Evolutionary conservation across 2,329 filamentous ascomycete genomes (phyloP), one percentile per base, ranked within the genome.

Genomic region (Penicillium sp.): DNA sequence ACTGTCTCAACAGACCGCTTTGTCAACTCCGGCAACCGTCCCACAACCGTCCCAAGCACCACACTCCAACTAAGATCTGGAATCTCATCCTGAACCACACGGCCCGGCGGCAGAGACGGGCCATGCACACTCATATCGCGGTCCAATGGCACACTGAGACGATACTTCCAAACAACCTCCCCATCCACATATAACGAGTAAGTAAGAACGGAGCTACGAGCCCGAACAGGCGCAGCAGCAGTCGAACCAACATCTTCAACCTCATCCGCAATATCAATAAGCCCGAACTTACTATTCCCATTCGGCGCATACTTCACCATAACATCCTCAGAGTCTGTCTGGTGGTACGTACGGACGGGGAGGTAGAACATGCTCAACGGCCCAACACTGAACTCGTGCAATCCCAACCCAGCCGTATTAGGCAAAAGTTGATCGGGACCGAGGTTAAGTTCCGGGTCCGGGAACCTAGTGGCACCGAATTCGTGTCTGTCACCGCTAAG

Each of bases 401-500:
- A 50, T 63, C 78, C 58, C 80, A 62, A 54, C 6, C 67, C 72
- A 3, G 62, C 59, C 21, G 60, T 66, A 50, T 63, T 58, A 5
- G 66, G 57, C 45, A 56, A 34, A 21, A 66, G 50, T 25, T 65
- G 56, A 10, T 62, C 52, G 6, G 57, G 32, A 1, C 55, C 47
- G 2, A 66, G 50, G 7, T 58, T 31, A 5, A 68, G 63, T 6
- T 60, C 56, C 1, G 72, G 75, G 15, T 82, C 81, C 9, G 83
- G 83, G 65, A 86, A 87, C 0, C 87, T 86, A 0, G 93, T 97
- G 0, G 93, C 92, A 2, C 90, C 94, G 71, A 97, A 97, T 72
- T 99, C 94, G 69, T 99, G 94, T n/a, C 94, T 82, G 68, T 99
- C 94, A 1, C 94, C 94, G 16, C 89, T 94, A 12, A 99, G 79